A percentile compares a stretch with the other conserved stretches of the same genome.
These are phyloP conservation scores for Coelastrella sp. DNA, from an alignment of 139 green algal species.

Conservation along the genomic window DNA sequence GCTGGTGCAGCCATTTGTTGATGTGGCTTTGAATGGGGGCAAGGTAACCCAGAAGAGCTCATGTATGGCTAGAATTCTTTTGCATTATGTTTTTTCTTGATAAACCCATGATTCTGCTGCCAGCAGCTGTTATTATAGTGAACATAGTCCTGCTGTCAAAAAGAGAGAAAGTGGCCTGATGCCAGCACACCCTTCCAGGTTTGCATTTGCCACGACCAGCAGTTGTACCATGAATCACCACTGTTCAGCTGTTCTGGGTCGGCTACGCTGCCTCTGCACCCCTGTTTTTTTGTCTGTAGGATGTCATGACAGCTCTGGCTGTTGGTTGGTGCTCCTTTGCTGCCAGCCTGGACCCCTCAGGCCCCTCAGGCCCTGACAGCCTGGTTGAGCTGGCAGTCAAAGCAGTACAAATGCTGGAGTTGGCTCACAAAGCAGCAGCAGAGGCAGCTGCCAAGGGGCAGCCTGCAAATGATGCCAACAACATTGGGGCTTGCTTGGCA, in stretches of 20 bases:
- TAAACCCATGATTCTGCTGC: no score
- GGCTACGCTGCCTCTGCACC: not conserved
- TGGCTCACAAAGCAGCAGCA: slow-evolving; percentile 9
- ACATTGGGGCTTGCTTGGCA: slow-evolving; percentile 43
- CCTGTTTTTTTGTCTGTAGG: not conserved
- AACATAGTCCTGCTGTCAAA: no score
- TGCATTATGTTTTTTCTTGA: no score
- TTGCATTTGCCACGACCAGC: no score
- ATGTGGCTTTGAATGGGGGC: slow-evolving; percentile 54
- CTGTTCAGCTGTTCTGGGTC: not conserved
- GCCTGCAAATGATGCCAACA: not conserved
- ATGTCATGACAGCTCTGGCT: not conserved
- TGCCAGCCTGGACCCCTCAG: not conserved
- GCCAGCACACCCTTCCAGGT: no score
- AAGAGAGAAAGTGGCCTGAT: no score
- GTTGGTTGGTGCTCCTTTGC: slow-evolving; percentile 26
- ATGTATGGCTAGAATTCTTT: no score
- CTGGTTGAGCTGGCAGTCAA: slow-evolving; percentile 70
- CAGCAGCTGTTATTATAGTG: no score
- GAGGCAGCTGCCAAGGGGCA: not conserved
- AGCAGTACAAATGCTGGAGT: slow-evolving; percentile 56
- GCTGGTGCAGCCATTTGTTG: slow-evolving; percentile 74
- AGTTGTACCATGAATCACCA: not conserved
- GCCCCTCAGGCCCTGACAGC: slow-evolving; percentile 36
- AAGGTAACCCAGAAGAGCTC: not conserved